These are phyloP conservation scores for Martensiomyces pterosporus DNA, from an alignment of 192 early-diverging fungal species.

Conservation along the genomic window DNA sequence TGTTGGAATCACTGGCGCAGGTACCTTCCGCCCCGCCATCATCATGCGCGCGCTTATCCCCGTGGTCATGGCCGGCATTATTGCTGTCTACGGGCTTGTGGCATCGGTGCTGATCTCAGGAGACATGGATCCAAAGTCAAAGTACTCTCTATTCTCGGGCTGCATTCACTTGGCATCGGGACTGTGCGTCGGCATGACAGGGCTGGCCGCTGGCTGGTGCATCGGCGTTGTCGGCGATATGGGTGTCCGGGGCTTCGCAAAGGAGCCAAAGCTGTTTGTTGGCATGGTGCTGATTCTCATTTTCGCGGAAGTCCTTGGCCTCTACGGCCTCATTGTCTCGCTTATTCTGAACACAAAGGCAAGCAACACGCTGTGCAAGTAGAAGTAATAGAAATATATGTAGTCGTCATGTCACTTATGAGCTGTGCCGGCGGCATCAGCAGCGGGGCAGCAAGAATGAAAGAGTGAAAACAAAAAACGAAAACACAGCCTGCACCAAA, in stretches of 20 bases:
- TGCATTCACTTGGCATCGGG: conserved; percentile 94
- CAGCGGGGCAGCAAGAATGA: too few species aligned
- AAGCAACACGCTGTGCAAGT: conserved; percentile 45
- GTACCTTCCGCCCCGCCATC: conserved; percentile 89
- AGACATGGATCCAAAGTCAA: conserved; percentile 42
- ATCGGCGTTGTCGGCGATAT: conserved; percentile 97
- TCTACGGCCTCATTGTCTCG: conserved; percentile 95
- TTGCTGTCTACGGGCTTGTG: conserved; percentile 97
- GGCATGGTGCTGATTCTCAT: conserved; percentile 96
- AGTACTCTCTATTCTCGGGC: conserved; percentile 56
- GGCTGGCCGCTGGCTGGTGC: conserved; percentile 92
- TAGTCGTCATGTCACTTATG: too few species aligned
- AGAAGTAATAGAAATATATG: neutral
- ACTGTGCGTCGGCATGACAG: conserved; percentile 83
- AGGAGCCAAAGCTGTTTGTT: conserved; percentile 88
- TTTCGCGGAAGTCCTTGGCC: conserved; percentile 98
- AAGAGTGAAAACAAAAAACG: too few species aligned
- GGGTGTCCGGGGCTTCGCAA: conserved; percentile 85
- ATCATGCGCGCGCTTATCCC: conserved; percentile 89
- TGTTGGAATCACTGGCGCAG: conserved; percentile 91
- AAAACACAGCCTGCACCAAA: too few species aligned
- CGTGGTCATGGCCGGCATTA: conserved; percentile 98
- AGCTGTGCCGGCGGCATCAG: too few species aligned
- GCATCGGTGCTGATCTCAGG: conserved; percentile 88
- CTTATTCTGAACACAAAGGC: conserved; percentile 97